Conservation (phyloP, 1,284 basidiomycete genomes). For the Bothia castanella region DNA sequence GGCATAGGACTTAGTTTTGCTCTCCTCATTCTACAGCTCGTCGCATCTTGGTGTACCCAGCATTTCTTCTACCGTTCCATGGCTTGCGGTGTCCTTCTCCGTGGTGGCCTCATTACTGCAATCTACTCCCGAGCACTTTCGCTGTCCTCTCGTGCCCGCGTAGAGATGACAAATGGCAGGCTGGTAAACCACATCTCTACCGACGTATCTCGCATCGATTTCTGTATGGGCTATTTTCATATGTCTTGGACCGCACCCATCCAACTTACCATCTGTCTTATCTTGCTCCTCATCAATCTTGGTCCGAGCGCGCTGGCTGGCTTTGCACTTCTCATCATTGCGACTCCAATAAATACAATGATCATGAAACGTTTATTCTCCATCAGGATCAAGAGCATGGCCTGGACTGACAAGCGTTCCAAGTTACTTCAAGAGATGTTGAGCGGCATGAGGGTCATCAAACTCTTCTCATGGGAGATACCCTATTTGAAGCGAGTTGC, state of each 20-base stretch:
- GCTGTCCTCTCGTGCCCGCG: constrained; percentile 79
- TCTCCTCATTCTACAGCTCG: constrained; percentile 67
- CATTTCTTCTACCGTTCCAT: constrained; percentile 79
- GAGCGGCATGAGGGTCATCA: constrained; percentile 86
- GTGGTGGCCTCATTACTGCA: constrained; percentile 85
- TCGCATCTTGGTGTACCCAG: constrained; percentile 67
- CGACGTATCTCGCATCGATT: constrained; percentile 89
- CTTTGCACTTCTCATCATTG: constrained; percentile 74
- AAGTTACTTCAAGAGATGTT: constrained; percentile 82
- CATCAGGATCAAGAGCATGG: constrained; percentile 75
- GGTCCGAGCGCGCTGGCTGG: constrained; percentile 82
- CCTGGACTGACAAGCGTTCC: constrained; percentile 87
- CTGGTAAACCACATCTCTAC: constrained; percentile 93
- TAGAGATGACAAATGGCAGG: constrained; percentile 79
- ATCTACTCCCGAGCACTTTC: constrained; percentile 81
- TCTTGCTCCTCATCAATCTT: constrained; percentile 66
- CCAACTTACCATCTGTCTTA: constrained; percentile 67
- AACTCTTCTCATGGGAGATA: constrained; percentile 80
- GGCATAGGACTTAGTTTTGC: constrained; percentile 76
- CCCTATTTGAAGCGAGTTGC: constrained; percentile 73
- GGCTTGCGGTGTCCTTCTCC: constrained; percentile 75
- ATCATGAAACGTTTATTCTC: constrained; percentile 76
- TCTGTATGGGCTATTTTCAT: constrained; percentile 81
- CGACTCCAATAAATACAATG: constrained; percentile 59
- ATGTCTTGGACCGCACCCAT: constrained; percentile 76